Evolutionary conservation across 2,329 filamentous ascomycete species (phyloP), one percentile per base, ranked within the genome.

Genomic region (Cladobotryum mycophilum): DNA sequence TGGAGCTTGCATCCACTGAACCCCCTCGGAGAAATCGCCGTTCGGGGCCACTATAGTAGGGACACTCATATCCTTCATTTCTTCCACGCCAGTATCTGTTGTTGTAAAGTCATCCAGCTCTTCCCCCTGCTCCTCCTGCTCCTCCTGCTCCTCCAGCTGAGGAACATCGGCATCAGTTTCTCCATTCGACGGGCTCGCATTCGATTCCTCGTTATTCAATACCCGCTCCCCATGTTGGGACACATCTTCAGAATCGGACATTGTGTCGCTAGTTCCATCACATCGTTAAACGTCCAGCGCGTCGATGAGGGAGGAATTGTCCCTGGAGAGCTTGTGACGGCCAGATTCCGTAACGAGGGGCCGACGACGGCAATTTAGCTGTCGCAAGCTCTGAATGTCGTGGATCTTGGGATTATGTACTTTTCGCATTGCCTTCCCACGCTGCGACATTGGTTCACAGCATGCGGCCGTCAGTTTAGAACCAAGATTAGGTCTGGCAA

Each of bases 11-110:
- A 54, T 77, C 77, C 20, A 72, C 64, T n/a, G 76, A 79, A 49
- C 74, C 76, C 54, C 71, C 49, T 80, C 77, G 8, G 78, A 81
- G 15, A 60, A 61, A 56, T 75, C 70, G 14, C 77, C 74, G 43
- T 59, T 58, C 18, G 69, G 67, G 36, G 73, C 68, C 47, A 67
- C 67, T 30, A 76, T 59, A 8, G 77, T 67, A 58, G 76, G 76
- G 49, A 70, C 70, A 55, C 69, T 71, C 37, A 66, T 63, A 33
- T 72, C 60, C 11, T 56, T 55, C 15, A 58, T 56, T 30, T 61
- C 49, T n/a, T 46, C 22, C 41, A 22, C 33, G 51, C 36, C 15
- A 22, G 38, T 47, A 13, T 53, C 20, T 20, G 5, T 20, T 3
- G 20, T 44, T 25, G 44, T 41, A 12, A 40, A n/a, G 38, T 18